Conservation (phyloP, 73 alveolate species). For the Blepharisma japonicum region DNA sequence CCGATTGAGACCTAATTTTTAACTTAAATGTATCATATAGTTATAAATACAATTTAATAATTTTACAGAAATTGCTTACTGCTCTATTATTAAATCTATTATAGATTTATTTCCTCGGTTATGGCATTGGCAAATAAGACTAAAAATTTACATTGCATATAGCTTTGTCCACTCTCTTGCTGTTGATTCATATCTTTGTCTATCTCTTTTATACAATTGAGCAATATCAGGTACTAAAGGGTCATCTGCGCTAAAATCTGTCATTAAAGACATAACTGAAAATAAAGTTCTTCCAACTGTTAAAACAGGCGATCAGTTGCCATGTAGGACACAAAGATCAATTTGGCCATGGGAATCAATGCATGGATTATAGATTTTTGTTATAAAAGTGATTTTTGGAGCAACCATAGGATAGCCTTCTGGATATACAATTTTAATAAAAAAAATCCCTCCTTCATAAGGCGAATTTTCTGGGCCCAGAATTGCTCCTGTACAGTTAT, state of each 20-base stretch:
- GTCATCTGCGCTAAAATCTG: conserved; percentile 78
- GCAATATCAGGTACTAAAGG: conserved; percentile 67
- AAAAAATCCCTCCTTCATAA: conserved; percentile 74
- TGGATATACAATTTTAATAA: conserved; percentile 44
- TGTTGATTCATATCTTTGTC: conserved; percentile 44
- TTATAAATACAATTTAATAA: no score
- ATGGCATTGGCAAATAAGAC: no score
- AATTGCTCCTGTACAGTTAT: conserved; percentile 57
- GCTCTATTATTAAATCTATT: no score
- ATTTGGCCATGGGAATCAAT: conserved; percentile 59
- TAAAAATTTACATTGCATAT: conserved; percentile 35
- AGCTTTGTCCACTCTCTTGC: conserved; percentile 77
- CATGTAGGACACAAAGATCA: conserved; percentile 57
- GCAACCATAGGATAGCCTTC: conserved; percentile 77
- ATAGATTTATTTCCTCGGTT: no score
- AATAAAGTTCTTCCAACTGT: conserved; percentile 51
- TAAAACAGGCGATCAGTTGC: conserved; percentile 66
- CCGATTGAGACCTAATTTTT: no score
- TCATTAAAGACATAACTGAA: conserved; percentile 50
- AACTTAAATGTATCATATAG: no score
- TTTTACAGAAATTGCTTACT: no score
- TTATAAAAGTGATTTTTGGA: conserved; percentile 59
- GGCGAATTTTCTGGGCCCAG: conserved; percentile 31
- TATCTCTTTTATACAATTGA: conserved; percentile 39
- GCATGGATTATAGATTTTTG: conserved; percentile 72